Evolutionary conservation across 2,329 filamentous ascomycete genomes (phyloP).

Genomic region (Didymella glomerata): DNA sequence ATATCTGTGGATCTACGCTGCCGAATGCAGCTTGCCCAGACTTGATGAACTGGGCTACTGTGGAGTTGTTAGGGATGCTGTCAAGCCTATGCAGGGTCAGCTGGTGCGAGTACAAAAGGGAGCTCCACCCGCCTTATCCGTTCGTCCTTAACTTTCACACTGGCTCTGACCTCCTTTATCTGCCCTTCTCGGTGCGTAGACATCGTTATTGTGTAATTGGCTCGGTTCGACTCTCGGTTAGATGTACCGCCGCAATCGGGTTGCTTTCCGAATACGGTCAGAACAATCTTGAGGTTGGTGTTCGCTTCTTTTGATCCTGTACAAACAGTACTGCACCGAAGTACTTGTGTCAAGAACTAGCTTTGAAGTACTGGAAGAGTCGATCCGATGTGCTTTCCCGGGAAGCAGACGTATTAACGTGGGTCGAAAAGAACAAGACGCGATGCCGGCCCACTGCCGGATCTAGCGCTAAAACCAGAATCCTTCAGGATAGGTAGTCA

Average conservation of each 20-base stretch:
- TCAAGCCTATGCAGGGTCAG: background rate
- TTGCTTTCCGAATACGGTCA: conserved; percentile 4
- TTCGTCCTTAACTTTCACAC: background rate
- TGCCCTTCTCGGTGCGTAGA: background rate
- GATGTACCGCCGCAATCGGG: background rate
- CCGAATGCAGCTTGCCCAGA: conserved; percentile 9
- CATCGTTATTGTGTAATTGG: background rate
- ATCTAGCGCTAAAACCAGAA: background rate
- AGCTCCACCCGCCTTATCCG: conserved; percentile 1
- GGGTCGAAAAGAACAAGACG: background rate
- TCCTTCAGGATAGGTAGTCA: conserved; percentile 5
- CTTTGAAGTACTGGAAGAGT: background rate
- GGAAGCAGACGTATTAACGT: background rate
- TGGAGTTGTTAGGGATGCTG: background rate
- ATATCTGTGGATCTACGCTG: background rate
- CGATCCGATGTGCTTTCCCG: background rate
- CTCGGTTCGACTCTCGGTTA: background rate
- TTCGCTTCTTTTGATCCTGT: background rate
- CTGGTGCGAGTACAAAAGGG: background rate
- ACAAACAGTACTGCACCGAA: background rate
- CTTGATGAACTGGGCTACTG: conserved; percentile 11
- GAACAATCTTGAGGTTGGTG: background rate
- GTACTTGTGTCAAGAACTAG: background rate
- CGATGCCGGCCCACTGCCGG: background rate
- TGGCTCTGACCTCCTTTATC: background rate